Conservation (phyloP, 441 rosid species). For the Biscutella laevigata region DNA sequence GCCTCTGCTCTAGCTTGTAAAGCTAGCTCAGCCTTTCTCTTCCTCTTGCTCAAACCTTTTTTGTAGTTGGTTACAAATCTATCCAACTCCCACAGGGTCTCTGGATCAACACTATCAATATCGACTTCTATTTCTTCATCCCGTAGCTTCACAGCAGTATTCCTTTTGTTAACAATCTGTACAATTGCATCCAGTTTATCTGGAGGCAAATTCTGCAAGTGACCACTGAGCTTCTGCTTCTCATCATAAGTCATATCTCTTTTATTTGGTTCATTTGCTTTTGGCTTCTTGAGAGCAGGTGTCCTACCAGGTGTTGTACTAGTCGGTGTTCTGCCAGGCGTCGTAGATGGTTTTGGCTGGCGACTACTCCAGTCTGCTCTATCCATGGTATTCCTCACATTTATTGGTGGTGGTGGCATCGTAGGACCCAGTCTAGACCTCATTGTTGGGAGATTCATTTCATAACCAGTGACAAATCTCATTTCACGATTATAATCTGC, state of each 20-base stretch:
- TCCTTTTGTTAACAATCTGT: constrained; percentile 85
- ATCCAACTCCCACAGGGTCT: constrained; percentile 98
- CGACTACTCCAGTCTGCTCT: constrained; percentile 61
- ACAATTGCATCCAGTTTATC: constrained; percentile 90
- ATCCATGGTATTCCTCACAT: constrained; percentile 66
- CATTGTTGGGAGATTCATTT: constrained; percentile 43
- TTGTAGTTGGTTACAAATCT: constrained; percentile 90
- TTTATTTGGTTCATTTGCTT: constrained; percentile 92
- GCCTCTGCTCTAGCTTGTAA: constrained; percentile 64
- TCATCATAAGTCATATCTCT: constrained; percentile 98
- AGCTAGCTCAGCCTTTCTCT: constrained; percentile 91
- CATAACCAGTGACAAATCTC: constrained; percentile 51
- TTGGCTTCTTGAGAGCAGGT: constrained; percentile 88
- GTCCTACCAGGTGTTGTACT: constrained; percentile 65
- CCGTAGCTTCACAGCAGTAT: constrained; percentile 60
- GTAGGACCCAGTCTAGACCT: constrained; percentile 54
- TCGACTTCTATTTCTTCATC: constrained; percentile 98
- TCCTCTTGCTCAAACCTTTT: constrained; percentile 88
- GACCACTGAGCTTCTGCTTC: constrained; percentile 91
- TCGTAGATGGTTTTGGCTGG: constrained; percentile 37
- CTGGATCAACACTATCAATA: constrained; percentile 94
- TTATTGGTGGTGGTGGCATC: constrained; percentile 60
- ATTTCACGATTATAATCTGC: constrained; percentile 63
- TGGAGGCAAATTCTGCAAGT: constrained; percentile 76
- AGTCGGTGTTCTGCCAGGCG: constrained; percentile 42